phyloP scores from a whole-genome alignment of 805 yeast species.

The Brettanomyces anomalus region DNA sequence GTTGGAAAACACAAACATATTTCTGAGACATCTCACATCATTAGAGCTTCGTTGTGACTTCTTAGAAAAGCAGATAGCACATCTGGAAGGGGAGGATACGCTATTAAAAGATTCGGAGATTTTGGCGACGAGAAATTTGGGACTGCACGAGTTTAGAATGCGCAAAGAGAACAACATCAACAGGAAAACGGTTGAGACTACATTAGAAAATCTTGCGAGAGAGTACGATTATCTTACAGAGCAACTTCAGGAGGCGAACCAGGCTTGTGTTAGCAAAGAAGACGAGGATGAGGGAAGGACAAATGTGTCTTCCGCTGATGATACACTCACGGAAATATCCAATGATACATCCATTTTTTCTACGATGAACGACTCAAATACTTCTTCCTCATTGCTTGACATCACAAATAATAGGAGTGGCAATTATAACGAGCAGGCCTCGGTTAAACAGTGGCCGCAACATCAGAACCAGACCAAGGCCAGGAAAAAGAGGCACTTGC shows the following conservation, averaged over 20 bases:
- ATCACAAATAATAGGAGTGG: background rate
- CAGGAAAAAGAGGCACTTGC: constrained; percentile 9
- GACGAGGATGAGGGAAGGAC: background rate
- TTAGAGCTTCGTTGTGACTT: constrained; percentile 25
- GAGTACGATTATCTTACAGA: constrained; percentile 30
- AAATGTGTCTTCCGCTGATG: background rate
- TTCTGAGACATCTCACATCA: constrained; percentile 23
- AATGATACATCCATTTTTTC: constrained; percentile 4
- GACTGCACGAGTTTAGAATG: constrained; percentile 12
- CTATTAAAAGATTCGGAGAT: constrained; percentile 3
- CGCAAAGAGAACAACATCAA: constrained; percentile 29
- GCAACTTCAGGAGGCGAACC: constrained; percentile 17
- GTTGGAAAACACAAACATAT: constrained; percentile 20
- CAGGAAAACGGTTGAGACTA: constrained; percentile 38
- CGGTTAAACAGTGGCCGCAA: background rate
- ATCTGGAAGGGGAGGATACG: constrained; percentile 14
- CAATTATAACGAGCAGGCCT: background rate
- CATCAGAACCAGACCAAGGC: background rate
- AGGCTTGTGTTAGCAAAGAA: background rate
- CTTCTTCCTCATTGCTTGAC: background rate
- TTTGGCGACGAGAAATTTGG: constrained; percentile 15
- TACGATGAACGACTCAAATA: constrained; percentile 3
- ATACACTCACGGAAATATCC: background rate
- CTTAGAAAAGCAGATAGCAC: constrained; percentile 25
- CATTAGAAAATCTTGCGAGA: constrained; percentile 32